phyloP scores from a whole-genome alignment of 352 stramenopile species.

The Globisporangium paroecandrum region DNA sequence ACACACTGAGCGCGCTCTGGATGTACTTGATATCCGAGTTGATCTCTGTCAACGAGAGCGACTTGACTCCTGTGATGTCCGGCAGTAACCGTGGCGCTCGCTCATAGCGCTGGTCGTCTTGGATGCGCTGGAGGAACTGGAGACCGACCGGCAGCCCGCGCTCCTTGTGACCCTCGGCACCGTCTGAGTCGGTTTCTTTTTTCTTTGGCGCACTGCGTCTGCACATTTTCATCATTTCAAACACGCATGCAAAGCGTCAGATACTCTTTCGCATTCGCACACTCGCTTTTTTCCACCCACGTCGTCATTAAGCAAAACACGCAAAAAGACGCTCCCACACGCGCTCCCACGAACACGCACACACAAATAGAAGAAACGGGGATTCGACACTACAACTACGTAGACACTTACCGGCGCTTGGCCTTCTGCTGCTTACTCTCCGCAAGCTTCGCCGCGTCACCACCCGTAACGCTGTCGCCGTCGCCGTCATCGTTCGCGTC shows the following conservation, averaged over 20 bases:
- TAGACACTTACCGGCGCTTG: constrained; percentile 32
- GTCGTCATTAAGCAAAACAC: neutral
- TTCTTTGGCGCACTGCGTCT: constrained; percentile 56
- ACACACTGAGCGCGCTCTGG: constrained; percentile 40
- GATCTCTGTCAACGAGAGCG: constrained; percentile 44
- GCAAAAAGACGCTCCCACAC: neutral
- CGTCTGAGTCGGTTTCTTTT: constrained; percentile 32
- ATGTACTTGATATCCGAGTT: constrained; percentile 60
- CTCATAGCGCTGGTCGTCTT: constrained; percentile 42
- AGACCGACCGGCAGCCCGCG: constrained; percentile 24
- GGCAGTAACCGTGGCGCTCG: constrained; percentile 46
- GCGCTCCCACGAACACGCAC: neutral
- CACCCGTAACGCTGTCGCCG: neutral
- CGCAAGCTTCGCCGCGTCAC: constrained; percentile 1
- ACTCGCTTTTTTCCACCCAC: neutral
- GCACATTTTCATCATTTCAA: neutral
- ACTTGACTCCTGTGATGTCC: constrained; percentile 52
- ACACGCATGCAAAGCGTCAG: constrained; percentile 1
- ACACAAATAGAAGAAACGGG: neutral
- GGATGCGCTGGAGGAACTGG: constrained; percentile 29
- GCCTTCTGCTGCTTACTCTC: constrained; percentile 33
- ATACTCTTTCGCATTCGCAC: neutral
- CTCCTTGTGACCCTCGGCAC: constrained; percentile 20
- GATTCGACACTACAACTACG: neutral
- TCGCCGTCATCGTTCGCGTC: constrained; percentile 11